phyloP scores from a whole-genome alignment of 208 protist genomes.

The Polymyxa betae region DNA sequence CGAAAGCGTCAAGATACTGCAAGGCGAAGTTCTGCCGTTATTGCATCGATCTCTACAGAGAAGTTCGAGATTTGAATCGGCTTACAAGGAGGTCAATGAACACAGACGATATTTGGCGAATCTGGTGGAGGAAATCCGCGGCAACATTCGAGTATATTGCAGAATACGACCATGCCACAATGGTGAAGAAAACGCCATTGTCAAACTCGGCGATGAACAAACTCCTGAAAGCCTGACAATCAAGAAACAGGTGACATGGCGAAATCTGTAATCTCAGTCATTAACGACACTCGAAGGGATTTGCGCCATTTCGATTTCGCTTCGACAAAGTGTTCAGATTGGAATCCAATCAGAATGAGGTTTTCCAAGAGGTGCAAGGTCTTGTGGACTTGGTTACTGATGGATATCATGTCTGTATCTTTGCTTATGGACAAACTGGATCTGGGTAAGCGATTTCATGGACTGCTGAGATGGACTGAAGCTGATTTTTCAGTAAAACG shows the following conservation, averaged over 20 bases:
- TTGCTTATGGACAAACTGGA: constrained; percentile 86
- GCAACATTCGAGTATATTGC: constrained; percentile 83
- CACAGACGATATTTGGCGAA: too few species aligned
- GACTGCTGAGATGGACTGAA: too few species aligned
- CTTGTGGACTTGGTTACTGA: constrained; percentile 81
- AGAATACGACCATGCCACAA: constrained; percentile 54
- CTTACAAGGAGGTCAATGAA: too few species aligned
- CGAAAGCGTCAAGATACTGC: too few species aligned
- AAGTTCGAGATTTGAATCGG: too few species aligned
- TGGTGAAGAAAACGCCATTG: constrained; percentile 33
- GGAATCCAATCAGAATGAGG: constrained; percentile 65
- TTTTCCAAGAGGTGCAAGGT: constrained; percentile 80
- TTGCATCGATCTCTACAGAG: too few species aligned
- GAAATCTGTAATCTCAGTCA: too few species aligned
- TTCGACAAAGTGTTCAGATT: constrained; percentile 78
- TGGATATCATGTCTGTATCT: constrained; percentile 79
- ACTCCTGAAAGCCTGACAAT: not conserved
- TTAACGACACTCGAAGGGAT: not conserved
- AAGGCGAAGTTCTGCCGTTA: too few species aligned
- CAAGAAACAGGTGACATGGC: not conserved
- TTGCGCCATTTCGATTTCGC: constrained; percentile 57
- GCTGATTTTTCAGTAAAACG: constrained; percentile 75
- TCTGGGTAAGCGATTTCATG: not conserved
- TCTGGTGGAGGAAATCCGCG: constrained; percentile 74
- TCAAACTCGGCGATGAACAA: not conserved